phyloP scores from a whole-genome alignment of 2,329 filamentous ascomycete species.

The Aspergillus sp. region DNA sequence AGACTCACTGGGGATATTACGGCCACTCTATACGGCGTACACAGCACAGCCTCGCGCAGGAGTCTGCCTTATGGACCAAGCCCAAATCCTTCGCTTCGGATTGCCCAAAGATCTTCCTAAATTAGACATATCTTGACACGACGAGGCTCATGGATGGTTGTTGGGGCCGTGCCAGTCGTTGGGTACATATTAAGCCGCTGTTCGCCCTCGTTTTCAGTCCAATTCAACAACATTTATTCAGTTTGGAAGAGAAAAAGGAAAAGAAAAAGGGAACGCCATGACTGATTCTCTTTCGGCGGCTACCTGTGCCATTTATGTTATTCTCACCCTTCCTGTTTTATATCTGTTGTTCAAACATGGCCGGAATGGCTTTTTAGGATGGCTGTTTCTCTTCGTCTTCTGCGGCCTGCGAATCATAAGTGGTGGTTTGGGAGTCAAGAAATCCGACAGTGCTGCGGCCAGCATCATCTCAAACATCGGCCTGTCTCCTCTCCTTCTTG shows the following conservation, averaged over 20 bases:
- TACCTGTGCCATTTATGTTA: conserved; percentile 27
- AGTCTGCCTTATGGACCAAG: too few relatives aligned
- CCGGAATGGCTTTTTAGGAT: conserved; percentile 29
- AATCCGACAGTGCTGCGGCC: conserved; percentile 16
- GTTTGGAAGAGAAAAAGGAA: too few relatives aligned
- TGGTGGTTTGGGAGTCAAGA: conserved; percentile 10
- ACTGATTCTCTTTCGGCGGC: not conserved
- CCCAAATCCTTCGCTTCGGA: too few relatives aligned
- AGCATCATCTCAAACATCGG: conserved; percentile 33
- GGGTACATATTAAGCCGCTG: too few relatives aligned
- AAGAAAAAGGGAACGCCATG: not conserved
- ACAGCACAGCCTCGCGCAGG: too few relatives aligned
- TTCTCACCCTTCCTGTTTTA: conserved; percentile 23
- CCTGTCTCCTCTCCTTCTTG: conserved; percentile 31
- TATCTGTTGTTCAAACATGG: conserved; percentile 32
- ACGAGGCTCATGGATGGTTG: too few relatives aligned
- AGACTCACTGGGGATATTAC: too few relatives aligned
- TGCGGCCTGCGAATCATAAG: conserved; percentile 33
- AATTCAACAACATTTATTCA: not conserved
- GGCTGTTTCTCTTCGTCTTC: conserved; percentile 35
- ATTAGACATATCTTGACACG: too few relatives aligned
- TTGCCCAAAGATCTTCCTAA: too few relatives aligned
- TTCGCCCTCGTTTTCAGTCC: too few relatives aligned
- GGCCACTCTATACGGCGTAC: too few relatives aligned
- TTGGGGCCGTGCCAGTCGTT: too few relatives aligned